A percentile compares a stretch with the other conserved stretches of the same genome.
phyloP scores from a whole-genome alignment of 164 flowering plant genomes.

The Piper longum region DNA sequence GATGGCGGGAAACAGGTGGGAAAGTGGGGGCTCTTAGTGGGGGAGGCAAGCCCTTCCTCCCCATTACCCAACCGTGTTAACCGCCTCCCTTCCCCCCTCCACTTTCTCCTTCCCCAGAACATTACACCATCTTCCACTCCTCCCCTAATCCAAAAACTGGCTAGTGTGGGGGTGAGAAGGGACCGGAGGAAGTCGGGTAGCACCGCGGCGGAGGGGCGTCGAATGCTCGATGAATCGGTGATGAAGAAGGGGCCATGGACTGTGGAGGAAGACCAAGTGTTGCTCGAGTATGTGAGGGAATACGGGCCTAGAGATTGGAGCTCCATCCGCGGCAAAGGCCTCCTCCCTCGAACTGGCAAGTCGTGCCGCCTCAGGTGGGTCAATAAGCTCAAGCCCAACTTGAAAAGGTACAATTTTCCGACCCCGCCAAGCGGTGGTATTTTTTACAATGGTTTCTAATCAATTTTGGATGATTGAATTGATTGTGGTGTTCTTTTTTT shows the following conservation, averaged over 20 bases:
- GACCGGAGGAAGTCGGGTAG: neutral
- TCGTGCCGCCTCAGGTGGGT: constrained; percentile 98
- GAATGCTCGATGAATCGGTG: neutral
- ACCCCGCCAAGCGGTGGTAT: too few relatives aligned
- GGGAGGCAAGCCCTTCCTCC: too few relatives aligned
- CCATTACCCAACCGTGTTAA: too few relatives aligned
- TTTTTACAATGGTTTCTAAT: too few relatives aligned
- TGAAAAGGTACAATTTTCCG: constrained; percentile 44
- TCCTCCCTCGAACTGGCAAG: constrained; percentile 75
- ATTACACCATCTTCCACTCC: too few relatives aligned
- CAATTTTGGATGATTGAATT: too few relatives aligned
- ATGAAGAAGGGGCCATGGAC: constrained; percentile 91
- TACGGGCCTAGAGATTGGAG: constrained; percentile 95
- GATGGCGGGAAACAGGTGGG: too few relatives aligned
- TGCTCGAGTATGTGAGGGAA: constrained; percentile 51
- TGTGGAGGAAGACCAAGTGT: constrained; percentile 70
- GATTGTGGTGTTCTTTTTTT: too few relatives aligned
- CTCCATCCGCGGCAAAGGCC: constrained; percentile 98
- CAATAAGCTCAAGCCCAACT: constrained; percentile 83
- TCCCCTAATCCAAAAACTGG: neutral
- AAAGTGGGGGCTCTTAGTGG: too few relatives aligned
- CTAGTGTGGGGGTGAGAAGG: neutral
- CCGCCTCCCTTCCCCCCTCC: too few relatives aligned
- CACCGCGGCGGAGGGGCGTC: neutral
- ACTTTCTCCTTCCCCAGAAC: too few relatives aligned